Conservation (phyloP, 306 rosid species). For the Crotalaria pallida region DNA sequence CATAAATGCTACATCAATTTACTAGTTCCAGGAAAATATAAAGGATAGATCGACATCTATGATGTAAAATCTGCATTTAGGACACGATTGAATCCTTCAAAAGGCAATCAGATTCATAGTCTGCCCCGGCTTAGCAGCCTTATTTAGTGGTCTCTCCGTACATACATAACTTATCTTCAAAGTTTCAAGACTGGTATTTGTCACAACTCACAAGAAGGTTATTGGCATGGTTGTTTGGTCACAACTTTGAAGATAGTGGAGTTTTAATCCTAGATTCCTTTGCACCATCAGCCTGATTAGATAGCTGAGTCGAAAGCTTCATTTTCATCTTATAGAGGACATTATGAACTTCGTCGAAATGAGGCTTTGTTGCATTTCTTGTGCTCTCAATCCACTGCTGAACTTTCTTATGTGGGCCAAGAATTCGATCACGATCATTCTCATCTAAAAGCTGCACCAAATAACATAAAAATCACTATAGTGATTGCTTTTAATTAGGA, state of each 20-base stretch:
- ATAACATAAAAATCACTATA: neutral
- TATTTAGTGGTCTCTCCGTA: neutral
- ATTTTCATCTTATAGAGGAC: slow-evolving; percentile 44
- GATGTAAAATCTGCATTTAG: neutral
- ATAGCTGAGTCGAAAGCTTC: slow-evolving; percentile 34
- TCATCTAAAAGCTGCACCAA: slow-evolving; percentile 60
- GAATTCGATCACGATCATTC: slow-evolving; percentile 52
- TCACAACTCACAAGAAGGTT: neutral
- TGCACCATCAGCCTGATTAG: slow-evolving; percentile 16
- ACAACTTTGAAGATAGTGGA: slow-evolving; percentile 53
- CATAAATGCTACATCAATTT: neutral
- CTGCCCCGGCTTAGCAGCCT: neutral
- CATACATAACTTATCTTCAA: slow-evolving; percentile 1
- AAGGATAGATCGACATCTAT: neutral
- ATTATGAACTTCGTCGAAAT: slow-evolving; percentile 72
- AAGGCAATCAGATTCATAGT: neutral
- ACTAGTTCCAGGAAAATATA: neutral
- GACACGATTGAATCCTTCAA: slow-evolving; percentile 9
- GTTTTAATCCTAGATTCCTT: slow-evolving; percentile 25
- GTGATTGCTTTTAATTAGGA: neutral
- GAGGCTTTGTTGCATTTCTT: slow-evolving; percentile 68
- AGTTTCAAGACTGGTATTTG: slow-evolving; percentile 8
- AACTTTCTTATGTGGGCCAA: slow-evolving; percentile 79
- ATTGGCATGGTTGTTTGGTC: slow-evolving; percentile 10
- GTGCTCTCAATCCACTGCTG: slow-evolving; percentile 77